Percentiles rank a stretch among this genome's conserved stretches.
These are phyloP conservation scores for Xylaria bambusicola DNA, from an alignment of 495 filamentous ascomycete species.

Conservation along the genomic window DNA sequence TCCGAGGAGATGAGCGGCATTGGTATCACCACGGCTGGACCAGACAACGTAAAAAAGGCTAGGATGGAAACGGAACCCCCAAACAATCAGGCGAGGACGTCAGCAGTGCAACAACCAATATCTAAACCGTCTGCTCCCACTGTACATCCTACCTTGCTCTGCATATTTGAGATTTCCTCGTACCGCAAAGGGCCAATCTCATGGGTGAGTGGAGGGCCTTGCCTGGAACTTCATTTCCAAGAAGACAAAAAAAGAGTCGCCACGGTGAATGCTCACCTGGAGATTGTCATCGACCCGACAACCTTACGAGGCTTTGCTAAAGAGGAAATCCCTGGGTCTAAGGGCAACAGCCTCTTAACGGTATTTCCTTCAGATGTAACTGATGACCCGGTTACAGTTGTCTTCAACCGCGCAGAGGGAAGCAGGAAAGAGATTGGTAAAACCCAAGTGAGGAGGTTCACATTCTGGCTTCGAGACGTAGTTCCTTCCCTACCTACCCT, in stretches of 20 bases:
- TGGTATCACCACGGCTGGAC: background rate
- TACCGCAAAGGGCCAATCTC: slow-evolving; percentile 21
- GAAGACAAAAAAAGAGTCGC: slow-evolving; percentile 15
- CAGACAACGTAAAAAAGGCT: background rate
- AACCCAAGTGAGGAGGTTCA: slow-evolving; percentile 38
- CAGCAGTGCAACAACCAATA: background rate
- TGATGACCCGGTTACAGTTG: slow-evolving; percentile 19
- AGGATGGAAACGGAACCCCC: background rate
- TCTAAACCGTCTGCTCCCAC: background rate
- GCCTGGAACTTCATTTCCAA: slow-evolving; percentile 19
- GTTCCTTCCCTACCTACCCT: slow-evolving; percentile 30
- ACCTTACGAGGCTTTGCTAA: slow-evolving; percentile 14
- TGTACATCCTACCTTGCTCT: background rate
- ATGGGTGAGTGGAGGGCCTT: slow-evolving; percentile 20
- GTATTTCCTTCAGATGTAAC: slow-evolving; percentile 12
- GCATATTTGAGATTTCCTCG: slow-evolving; percentile 23
- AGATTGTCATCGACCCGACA: slow-evolving; percentile 23
- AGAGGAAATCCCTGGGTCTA: slow-evolving; percentile 14
- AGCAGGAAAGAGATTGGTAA: slow-evolving; percentile 31
- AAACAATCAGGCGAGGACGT: background rate
- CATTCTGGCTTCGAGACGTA: slow-evolving; percentile 30
- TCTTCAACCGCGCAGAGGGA: slow-evolving; percentile 25
- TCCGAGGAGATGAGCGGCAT: background rate
- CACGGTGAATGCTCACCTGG: slow-evolving; percentile 11
- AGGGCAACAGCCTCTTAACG: slow-evolving; percentile 15